Evolutionary conservation across 1,139 yeast genomes (phyloP).

Genomic region (Debaryomycetaceae sp.): DNA sequence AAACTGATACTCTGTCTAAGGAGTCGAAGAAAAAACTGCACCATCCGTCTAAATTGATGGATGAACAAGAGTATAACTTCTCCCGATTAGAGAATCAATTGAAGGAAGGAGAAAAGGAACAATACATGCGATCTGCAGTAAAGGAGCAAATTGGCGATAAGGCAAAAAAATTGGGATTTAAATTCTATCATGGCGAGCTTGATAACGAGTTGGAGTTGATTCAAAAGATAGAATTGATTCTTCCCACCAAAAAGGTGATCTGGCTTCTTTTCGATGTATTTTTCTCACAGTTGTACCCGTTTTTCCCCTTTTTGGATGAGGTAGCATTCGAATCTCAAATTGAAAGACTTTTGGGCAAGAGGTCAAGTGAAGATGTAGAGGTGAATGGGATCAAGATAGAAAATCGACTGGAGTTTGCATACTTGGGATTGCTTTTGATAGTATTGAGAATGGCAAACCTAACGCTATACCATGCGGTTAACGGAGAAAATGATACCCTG

Average conservation of each 20-base stretch:
- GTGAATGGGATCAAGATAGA: conserved; percentile 14
- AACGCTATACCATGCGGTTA: conserved; percentile 19
- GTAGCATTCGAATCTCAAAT: conserved; percentile 4
- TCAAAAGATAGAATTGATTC: conserved; percentile 28
- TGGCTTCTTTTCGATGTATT: conserved; percentile 8
- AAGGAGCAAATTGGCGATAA: conserved; percentile 12
- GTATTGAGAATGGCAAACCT: conserved; percentile 22
- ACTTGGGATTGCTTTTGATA: conserved; percentile 21
- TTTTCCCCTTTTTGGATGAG: conserved; percentile 9
- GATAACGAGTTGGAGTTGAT: conserved; percentile 27
- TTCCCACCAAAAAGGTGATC: conserved; percentile 4
- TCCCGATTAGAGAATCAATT: neutral
- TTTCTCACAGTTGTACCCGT: conserved; percentile 8
- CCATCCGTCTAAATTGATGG: neutral
- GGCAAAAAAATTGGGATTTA: conserved; percentile 27
- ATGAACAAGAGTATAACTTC: neutral
- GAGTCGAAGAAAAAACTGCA: neutral
- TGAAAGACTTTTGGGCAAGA: conserved; percentile 16
- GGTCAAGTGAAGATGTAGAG: conserved; percentile 8
- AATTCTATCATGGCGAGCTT: conserved; percentile 17
- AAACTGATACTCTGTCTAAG: neutral
- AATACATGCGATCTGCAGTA: neutral
- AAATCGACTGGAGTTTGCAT: conserved; percentile 21
- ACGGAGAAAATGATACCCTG: conserved; percentile 12
- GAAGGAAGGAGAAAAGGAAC: neutral